phyloP scores from a whole-genome alignment of 176 grass and related monocot species.

The Areca catechu region DNA sequence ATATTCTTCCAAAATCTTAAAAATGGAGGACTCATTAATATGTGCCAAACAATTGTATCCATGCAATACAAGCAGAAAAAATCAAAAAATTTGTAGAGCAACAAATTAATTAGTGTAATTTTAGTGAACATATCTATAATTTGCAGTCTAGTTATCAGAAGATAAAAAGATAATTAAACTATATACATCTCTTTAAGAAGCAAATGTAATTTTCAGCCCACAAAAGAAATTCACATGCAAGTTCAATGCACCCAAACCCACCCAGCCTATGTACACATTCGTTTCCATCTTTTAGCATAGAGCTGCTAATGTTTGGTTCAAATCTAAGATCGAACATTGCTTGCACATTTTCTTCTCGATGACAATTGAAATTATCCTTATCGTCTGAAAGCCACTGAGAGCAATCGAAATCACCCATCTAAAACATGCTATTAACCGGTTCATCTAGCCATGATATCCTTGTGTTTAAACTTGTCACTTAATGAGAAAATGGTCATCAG shows the following conservation, averaged over 20 bases:
- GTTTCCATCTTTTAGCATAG: slow-evolving; percentile 16
- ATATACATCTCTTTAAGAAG: too few relatives aligned
- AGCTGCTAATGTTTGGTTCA: slow-evolving; percentile 9
- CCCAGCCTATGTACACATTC: slow-evolving; percentile 14
- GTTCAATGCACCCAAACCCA: slow-evolving; percentile 47
- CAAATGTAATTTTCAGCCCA: too few relatives aligned
- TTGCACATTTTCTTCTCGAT: not conserved
- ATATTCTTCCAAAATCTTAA: too few relatives aligned
- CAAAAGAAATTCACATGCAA: not conserved
- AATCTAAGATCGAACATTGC: slow-evolving; percentile 5
- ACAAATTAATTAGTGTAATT: too few relatives aligned
- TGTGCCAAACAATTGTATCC: too few relatives aligned
- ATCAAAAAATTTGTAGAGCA: too few relatives aligned
- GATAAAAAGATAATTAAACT: too few relatives aligned
- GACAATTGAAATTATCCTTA: slow-evolving; percentile 30
- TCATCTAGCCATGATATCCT: slow-evolving; percentile 90
- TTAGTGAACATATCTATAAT: too few relatives aligned
- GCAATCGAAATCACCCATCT: slow-evolving; percentile 59
- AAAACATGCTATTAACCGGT: slow-evolving; percentile 73
- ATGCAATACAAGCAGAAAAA: too few relatives aligned
- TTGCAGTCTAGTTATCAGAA: too few relatives aligned
- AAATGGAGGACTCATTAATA: too few relatives aligned
- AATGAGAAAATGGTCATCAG: too few relatives aligned
- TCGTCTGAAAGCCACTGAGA: slow-evolving; percentile 76
- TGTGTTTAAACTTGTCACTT: slow-evolving; percentile 10